Conservation (phyloP, 495 filamentous ascomycete species). For the Amniculicola lignicola region DNA sequence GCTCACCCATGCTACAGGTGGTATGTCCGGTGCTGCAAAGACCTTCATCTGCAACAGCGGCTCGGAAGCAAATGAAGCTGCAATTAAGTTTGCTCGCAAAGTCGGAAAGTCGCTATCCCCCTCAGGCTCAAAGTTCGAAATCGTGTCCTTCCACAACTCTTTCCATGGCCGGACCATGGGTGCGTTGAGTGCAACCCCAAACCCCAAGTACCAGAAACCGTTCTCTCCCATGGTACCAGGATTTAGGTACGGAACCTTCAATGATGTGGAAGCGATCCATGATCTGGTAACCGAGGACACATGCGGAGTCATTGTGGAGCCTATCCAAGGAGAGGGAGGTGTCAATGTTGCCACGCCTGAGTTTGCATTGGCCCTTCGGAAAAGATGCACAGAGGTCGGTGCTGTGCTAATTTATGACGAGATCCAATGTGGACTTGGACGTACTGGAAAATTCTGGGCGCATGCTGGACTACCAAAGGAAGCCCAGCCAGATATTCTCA, state of each 20-base stretch:
- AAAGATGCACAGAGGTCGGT: conserved; percentile 79
- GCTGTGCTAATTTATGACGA: conserved; percentile 92
- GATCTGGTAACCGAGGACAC: conserved; percentile 76
- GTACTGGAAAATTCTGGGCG: conserved; percentile 88
- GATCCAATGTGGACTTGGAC: conserved; percentile 88
- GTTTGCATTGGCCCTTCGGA: conserved; percentile 74
- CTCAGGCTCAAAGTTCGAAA: conserved; percentile 70
- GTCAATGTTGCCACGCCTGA: conserved; percentile 77
- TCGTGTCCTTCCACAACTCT: conserved; percentile 83
- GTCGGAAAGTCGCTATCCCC: conserved; percentile 71
- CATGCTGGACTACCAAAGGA: conserved; percentile 67
- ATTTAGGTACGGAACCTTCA: conserved; percentile 81
- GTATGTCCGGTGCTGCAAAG: conserved; percentile 73
- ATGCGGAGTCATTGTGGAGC: conserved; percentile 94
- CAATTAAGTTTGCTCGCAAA: conserved; percentile 94
- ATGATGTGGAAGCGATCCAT: conserved; percentile 68
- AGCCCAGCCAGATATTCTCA: conserved; percentile 91
- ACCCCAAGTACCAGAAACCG: conserved; percentile 94
- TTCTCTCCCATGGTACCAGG: conserved; percentile 95
- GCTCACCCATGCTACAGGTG: conserved; percentile 68
- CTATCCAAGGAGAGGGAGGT: conserved; percentile 96
- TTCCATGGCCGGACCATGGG: conserved; percentile 99
- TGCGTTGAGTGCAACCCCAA: conserved; percentile 86
- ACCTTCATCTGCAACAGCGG: conserved; percentile 96
- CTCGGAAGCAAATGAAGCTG: conserved; percentile 93